Conservation (phyloP, 2,329 filamentous ascomycete genomes). For the Stylonectria norvegica region DNA sequence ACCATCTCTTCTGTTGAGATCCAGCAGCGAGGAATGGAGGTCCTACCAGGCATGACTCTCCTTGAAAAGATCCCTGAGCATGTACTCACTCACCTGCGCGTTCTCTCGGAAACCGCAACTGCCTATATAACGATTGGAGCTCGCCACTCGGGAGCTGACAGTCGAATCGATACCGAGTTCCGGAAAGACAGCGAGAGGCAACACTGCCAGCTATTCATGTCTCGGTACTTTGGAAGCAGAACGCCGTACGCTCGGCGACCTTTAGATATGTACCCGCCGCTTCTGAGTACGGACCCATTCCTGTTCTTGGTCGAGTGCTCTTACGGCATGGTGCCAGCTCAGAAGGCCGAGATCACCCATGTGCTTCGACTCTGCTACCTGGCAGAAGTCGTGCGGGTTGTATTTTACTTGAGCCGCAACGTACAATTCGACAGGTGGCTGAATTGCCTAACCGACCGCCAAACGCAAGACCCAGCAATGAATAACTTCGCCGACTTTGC, state of each 20-base stretch:
- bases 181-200: conserved; percentile 66
- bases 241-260: conserved; percentile 39
- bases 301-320: conserved; percentile 78
- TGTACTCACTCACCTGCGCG: conserved; percentile 78
- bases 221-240: conserved; percentile 46
- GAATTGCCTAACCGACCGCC: conserved; percentile 40
- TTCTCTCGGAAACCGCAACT: conserved; percentile 82
- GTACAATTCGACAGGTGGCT: conserved; percentile 50
- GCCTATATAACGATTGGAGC: conserved; percentile 79
- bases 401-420: conserved; percentile 57
- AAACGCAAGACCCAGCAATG: conserved; percentile 45
- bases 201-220: conserved; percentile 71
- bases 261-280: conserved; percentile 49
- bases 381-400: conserved; percentile 83
- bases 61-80: conserved; percentile 83
- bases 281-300: conserved; percentile 70
- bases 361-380: conserved; percentile 83
- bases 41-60: conserved; percentile 68
- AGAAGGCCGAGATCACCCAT: conserved; percentile 72
- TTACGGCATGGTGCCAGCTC: conserved; percentile 63
- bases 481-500: conserved; percentile 57
- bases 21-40: conserved; percentile 79
- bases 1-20: conserved; percentile 90
- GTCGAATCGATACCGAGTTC: conserved; percentile 64
- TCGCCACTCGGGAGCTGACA: conserved; percentile 58